phyloP scores from a whole-genome alignment of 1,284 basidiomycete species.

The Ceratobasidium sp. region DNA sequence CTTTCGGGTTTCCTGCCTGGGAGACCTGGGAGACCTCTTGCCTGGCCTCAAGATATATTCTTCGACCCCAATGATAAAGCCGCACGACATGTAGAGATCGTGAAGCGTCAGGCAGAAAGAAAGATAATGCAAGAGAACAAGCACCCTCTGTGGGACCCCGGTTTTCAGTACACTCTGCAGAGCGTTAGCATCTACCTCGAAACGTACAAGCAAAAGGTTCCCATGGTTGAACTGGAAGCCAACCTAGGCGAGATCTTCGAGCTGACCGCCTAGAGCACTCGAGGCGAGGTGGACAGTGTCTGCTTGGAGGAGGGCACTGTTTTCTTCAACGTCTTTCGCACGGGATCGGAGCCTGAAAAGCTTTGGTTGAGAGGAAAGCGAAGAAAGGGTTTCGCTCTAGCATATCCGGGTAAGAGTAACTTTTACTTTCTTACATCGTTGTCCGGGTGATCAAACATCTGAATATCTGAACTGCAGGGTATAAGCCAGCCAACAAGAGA shows the following conservation, averaged over 20 bases:
- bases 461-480: background rate
- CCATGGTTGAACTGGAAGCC: background rate
- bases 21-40: background rate
- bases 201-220: slow-evolving; percentile 2
- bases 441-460: background rate
- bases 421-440: background rate
- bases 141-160: slow-evolving; percentile 13
- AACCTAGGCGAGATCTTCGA: background rate
- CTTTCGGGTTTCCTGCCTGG: background rate
- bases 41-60: background rate
- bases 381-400: slow-evolving; percentile 14
- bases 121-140: background rate
- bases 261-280: background rate
- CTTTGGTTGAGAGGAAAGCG: slow-evolving; percentile 15
- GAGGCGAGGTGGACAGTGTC: background rate
- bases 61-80: slow-evolving; percentile 5
- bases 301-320: slow-evolving; percentile 9
- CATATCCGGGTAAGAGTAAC: slow-evolving; percentile 14
- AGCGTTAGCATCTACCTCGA: slow-evolving; percentile 13
- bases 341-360: slow-evolving; percentile 1
- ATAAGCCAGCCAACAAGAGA: slow-evolving; percentile 2
- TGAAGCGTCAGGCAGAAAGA: background rate
- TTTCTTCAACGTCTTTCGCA: slow-evolving; percentile 10
- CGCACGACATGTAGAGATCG: background rate
- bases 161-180: background rate